Evolutionary conservation across 2,329 filamentous ascomycete species (phyloP), one percentile per base, ranked within the genome.

Genomic region (Xylariaceae sp.): DNA sequence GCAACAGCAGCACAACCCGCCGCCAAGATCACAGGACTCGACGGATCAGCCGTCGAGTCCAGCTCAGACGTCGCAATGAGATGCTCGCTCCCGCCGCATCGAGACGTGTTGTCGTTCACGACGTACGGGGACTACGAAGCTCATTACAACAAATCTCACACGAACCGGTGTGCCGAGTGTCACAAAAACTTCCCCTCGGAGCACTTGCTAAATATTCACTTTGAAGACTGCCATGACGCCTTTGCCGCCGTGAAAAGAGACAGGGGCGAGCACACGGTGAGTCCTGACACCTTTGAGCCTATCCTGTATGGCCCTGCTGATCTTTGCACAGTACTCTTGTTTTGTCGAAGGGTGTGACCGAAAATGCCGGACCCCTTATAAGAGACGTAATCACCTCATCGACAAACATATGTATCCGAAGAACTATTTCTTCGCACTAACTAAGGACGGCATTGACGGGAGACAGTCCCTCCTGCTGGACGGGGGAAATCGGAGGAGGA

Each of bases 361-460:
- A 61, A 85, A 90, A 68, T 96, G 92, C 72, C 84, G 82, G 51
- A 91, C 88, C 3, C 85, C 87, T 29, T 85, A 89, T 65, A 97
- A 96, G 71, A 83, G 94, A 42, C 81, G 89, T 32, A 83, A 89
- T 68, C 92, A 99, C 75, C 78, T 96, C 61, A 89, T 96, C 61
- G 92, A 96, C 75, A 96, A 96, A 73, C 94, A 99, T 71, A 80
- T 86, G 73, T 99, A 94, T 67, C 92, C 92, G 10, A 84, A 83
- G 67, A 88, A 89, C 64, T 96, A 91, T 72, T 92, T 95, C 71
- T 96, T 95, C 65, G 83, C 84, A 47, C 82, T 97, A 49, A 87
- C 95, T 2, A 89, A 91, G 61, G 84, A 89, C 57, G 94, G 94
- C n/a, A 88, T 96, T 56, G 92, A 96, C 65, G 86, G 86, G 45